A percentile compares a stretch with the other conserved stretches of the same genome.
phyloP scores from a whole-genome alignment of 1,139 yeast genomes.

The Nematodospora anomalae region DNA sequence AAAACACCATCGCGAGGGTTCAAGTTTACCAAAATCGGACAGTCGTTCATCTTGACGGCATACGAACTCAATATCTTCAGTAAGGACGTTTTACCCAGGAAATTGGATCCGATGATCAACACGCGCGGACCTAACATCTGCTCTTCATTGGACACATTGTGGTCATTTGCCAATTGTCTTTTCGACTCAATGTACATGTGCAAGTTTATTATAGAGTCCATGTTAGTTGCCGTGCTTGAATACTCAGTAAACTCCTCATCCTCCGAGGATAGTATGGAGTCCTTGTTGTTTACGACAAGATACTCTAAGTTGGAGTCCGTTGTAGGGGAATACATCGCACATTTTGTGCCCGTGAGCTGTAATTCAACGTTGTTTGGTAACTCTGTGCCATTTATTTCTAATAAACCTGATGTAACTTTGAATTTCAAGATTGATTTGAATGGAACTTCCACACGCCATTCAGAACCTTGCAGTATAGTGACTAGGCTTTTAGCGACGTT shows the following conservation, averaged over 20 bases:
- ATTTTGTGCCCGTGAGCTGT: constrained; percentile 57
- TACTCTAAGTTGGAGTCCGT: constrained; percentile 48
- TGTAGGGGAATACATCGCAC: constrained; percentile 59
- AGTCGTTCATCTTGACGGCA: constrained; percentile 67
- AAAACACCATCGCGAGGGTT: constrained; percentile 81
- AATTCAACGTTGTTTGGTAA: constrained; percentile 71
- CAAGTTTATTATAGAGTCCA: constrained; percentile 62
- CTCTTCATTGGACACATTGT: constrained; percentile 21
- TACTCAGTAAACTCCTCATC: constrained; percentile 52
- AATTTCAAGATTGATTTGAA: constrained; percentile 56
- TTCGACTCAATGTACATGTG: constrained; percentile 74
- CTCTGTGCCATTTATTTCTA: constrained; percentile 92
- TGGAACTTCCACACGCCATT: constrained; percentile 85
- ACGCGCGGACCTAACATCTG: constrained; percentile 58
- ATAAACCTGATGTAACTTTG: constrained; percentile 65
- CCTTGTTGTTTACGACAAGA: constrained; percentile 48
- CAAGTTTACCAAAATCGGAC: constrained; percentile 73
- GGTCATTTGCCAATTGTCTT: constrained; percentile 42
- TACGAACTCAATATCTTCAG: constrained; percentile 71
- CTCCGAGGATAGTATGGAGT: constrained; percentile 34
- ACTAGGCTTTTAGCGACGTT: constrained; percentile 13
- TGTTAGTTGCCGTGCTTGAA: constrained; percentile 67
- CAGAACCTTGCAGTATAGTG: constrained; percentile 50
- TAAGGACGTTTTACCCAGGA: constrained; percentile 77
- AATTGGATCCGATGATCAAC: constrained; percentile 68